Base-by-base conservation (phyloP, 1,284 basidiomycete genomes). In the Tranzscheliella williamsii region DNA sequence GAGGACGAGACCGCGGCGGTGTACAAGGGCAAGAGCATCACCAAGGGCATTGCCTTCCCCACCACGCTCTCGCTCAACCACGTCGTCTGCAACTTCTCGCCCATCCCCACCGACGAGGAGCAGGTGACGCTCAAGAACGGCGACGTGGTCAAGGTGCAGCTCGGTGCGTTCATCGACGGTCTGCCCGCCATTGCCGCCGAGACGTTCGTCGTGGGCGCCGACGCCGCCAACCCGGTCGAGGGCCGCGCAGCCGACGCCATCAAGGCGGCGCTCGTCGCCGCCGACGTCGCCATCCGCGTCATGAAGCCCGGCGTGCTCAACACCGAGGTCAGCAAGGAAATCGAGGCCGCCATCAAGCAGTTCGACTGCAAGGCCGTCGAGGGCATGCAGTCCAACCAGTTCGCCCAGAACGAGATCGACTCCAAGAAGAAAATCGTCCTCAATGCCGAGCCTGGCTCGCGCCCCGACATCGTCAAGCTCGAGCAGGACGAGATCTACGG, bases 131-230 rank as follows among this genome's bases (percentile, higher is more conserved):
- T 98, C 66, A 87, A 86, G 48, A 89, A 91, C 69, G 86, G 87
- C 64, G 94, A 98, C 78, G 87, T 97, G 46, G 94, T 97, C 73
- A 97, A 97, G 82, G 82, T 98, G 63, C 90, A 94, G 80, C 82
- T 96, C 60, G 94, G 94, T 51, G 90, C 93, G 26, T 94, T 97
- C 78, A 93, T 98, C 79, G 94, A 98, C 79, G 94, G 79, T 17
- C 91, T 87, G 76, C 89, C 91, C 18, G 84, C 89, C 46, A 85
- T 93, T 78, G 85, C 85, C 73, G 94, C 90, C 49, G 94, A 98
- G 81, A 97, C 74, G 0, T 53, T 76, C 22, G 74, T 76, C 23
- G 60, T 75, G 4, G 72, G 74, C 21, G 85, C 97, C 31, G 89
- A 90, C 38, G 86, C 88, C 37, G 85, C 86, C 44, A 82, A 83